These are phyloP conservation scores for Rhodotorula sp. DNA, from an alignment of 1,284 basidiomycete genomes.

Conservation along the genomic window DNA sequence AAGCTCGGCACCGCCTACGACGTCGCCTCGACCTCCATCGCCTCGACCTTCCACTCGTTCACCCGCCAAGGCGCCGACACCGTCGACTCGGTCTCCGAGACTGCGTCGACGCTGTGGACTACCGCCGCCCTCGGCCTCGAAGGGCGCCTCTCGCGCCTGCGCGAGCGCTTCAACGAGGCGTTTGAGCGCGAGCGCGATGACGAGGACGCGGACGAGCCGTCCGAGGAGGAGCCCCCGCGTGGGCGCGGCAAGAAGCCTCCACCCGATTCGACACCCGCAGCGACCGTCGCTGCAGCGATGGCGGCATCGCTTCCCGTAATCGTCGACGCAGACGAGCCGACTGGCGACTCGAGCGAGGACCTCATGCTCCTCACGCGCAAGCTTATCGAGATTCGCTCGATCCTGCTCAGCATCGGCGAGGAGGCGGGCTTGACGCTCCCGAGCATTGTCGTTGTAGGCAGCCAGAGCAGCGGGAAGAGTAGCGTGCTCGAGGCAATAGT, in stretches of 20 bases:
- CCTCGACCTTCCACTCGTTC: constrained; percentile 15
- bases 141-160: constrained; percentile 12
- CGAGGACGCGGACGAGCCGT: background rate
- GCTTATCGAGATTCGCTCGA: constrained; percentile 92
- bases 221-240: background rate
- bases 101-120: constrained; percentile 29
- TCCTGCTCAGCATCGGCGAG: constrained; percentile 92
- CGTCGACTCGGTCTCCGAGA: constrained; percentile 13
- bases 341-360: constrained; percentile 48
- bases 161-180: constrained; percentile 19
- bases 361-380: constrained; percentile 92
- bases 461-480: constrained; percentile 97
- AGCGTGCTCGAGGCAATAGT: constrained; percentile 97
- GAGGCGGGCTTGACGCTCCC: constrained; percentile 90
- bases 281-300: constrained; percentile 57
- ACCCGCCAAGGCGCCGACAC: constrained; percentile 17
- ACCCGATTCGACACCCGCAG: background rate
- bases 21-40: constrained; percentile 14
- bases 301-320: constrained; percentile 66
- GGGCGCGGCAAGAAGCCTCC: background rate
- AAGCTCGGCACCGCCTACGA: constrained; percentile 33
- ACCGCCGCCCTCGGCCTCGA: constrained; percentile 20
- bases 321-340: constrained; percentile 67
- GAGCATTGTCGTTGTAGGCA: constrained; percentile 96
- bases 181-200: constrained; percentile 15